Percentiles rank a stretch among this genome's conserved stretches.
Evolutionary conservation across 768 basidiomycete species (phyloP).

Genomic region (Suillus placidus): DNA sequence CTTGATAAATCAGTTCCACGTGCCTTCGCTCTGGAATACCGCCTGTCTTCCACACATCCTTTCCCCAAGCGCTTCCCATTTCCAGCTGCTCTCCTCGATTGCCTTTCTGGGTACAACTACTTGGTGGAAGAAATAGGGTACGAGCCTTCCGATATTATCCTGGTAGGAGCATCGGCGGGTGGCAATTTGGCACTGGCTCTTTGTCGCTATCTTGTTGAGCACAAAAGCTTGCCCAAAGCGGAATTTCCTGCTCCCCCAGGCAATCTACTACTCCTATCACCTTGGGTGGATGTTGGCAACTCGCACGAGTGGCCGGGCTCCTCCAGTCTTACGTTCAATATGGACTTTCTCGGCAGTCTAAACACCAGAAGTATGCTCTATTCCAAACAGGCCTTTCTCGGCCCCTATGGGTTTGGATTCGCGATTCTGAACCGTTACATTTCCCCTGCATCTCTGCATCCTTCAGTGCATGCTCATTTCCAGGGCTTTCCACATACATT

Average conservation of each 20-base stretch:
- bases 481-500: constrained; percentile 63
- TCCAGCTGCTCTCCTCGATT: constrained; percentile 76
- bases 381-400: constrained; percentile 45
- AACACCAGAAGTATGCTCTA: constrained; percentile 27
- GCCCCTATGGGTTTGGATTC: constrained; percentile 49
- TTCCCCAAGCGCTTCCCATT: constrained; percentile 56
- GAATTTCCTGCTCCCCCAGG: constrained; percentile 40
- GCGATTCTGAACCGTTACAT: constrained; percentile 54
- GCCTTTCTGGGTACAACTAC: constrained; percentile 72
- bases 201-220: constrained; percentile 60
- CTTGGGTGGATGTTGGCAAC: constrained; percentile 51
- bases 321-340: constrained; percentile 42
- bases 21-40: constrained; percentile 70
- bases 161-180: constrained; percentile 79
- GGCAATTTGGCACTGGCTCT: constrained; percentile 71
- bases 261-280: constrained; percentile 55
- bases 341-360: constrained; percentile 22
- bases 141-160: constrained; percentile 58
- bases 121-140: constrained; percentile 62
- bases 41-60: constrained; percentile 54
- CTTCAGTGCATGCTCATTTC: constrained; percentile 44
- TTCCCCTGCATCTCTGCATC: constrained; percentile 55
- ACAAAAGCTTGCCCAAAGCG: constrained; percentile 42
- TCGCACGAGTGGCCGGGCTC: constrained; percentile 43
- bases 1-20: constrained; percentile 48